These are phyloP conservation scores for Globisporangium solare DNA, from an alignment of 352 stramenopile species.

Conservation along the genomic window DNA sequence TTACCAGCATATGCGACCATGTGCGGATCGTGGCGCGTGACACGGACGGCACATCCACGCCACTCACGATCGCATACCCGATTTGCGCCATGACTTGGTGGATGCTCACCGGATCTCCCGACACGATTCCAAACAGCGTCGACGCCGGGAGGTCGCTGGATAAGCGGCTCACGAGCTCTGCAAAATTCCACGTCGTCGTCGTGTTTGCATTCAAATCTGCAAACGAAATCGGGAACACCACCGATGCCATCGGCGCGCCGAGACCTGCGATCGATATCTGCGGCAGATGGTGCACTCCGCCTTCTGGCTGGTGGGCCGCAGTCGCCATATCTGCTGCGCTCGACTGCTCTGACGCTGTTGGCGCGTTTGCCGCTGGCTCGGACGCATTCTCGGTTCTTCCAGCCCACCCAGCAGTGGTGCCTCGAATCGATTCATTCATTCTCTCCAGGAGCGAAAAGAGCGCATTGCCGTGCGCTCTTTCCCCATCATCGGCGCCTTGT, in stretches of 20 bases:
- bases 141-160: slow-evolving; percentile 38
- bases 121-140: slow-evolving; percentile 51
- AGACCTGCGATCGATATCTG: slow-evolving; percentile 27
- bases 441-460: slow-evolving; percentile 19
- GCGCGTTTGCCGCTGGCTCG: no score
- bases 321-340: no score
- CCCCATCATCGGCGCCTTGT: background rate
- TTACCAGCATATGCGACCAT: slow-evolving; percentile 45
- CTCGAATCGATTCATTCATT: slow-evolving; percentile 22
- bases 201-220: slow-evolving; percentile 32
- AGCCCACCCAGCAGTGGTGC: slow-evolving; percentile 1
- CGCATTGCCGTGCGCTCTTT: slow-evolving; percentile 1
- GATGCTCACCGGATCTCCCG: slow-evolving; percentile 37
- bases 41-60: slow-evolving; percentile 55
- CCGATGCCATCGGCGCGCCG: slow-evolving; percentile 34
- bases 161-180: slow-evolving; percentile 44
- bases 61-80: slow-evolving; percentile 54
- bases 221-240: slow-evolving; percentile 53
- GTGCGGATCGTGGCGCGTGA: slow-evolving; percentile 45
- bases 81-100: slow-evolving; percentile 54
- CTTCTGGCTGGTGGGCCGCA: no score
- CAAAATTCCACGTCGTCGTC: slow-evolving; percentile 58
- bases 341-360: no score
- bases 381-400: slow-evolving; percentile 1
- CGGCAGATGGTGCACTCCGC: background rate